These are phyloP conservation scores for Penicillium freii DNA, from an alignment of 2,329 filamentous ascomycete genomes.

Conservation along the genomic window DNA sequence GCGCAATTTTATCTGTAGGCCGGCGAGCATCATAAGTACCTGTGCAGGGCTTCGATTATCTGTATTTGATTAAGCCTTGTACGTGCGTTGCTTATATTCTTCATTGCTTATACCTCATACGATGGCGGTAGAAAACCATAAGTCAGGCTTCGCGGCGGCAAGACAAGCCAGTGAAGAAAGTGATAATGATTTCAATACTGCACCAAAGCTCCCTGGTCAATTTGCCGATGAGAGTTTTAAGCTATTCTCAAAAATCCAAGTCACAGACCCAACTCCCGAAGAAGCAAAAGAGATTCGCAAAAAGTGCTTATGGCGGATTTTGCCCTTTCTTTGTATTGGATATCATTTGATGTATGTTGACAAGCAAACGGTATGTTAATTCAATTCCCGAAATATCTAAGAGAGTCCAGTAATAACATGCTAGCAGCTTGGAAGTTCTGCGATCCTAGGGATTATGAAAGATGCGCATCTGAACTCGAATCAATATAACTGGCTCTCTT, in stretches of 20 bases:
- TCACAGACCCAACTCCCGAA: constrained; percentile 38
- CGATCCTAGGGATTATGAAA: constrained; percentile 34
- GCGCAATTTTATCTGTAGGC: constrained; percentile 7
- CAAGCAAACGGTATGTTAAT: constrained; percentile 34
- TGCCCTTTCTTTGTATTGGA: constrained; percentile 42
- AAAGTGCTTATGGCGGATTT: constrained; percentile 38
- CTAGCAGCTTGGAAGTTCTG: constrained; percentile 23
- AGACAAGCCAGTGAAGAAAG: constrained; percentile 2
- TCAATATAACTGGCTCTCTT: constrained; percentile 44
- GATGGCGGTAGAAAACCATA: background rate
- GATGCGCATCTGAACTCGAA: constrained; percentile 28
- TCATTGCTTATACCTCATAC: background rate
- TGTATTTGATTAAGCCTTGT: background rate
- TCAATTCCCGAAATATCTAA: background rate
- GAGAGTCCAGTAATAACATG: background rate
- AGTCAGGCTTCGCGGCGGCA: background rate
- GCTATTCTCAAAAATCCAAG: constrained; percentile 41
- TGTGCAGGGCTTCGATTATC: background rate
- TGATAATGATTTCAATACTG: background rate
- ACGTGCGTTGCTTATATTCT: background rate
- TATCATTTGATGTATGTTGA: constrained; percentile 45
- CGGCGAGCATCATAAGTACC: background rate
- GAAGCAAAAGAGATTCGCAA: constrained; percentile 20
- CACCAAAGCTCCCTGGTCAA: constrained; percentile 36
- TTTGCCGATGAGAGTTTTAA: constrained; percentile 47